A percentile compares a stretch with the other conserved stretches of the same genome.
These are phyloP conservation scores for Phyllosticta citriasiana DNA, from an alignment of 2,329 filamentous ascomycete species.

Conservation along the genomic window DNA sequence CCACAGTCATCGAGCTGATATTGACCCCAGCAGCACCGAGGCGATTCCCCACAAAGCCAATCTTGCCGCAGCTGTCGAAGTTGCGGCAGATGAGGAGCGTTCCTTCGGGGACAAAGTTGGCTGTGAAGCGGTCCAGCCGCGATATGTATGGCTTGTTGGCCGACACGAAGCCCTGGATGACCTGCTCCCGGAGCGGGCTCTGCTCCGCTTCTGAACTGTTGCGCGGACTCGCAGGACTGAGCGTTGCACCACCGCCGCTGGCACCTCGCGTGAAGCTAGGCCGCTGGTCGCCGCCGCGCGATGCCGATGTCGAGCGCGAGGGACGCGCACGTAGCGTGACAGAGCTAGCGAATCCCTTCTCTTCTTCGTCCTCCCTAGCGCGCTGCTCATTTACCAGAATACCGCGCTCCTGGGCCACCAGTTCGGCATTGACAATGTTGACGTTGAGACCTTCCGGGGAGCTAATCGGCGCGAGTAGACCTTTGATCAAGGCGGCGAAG, in stretches of 20 bases:
- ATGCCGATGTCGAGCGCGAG: conserved; percentile 22
- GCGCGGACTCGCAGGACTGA: conserved; percentile 1
- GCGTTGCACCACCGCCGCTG: conserved; percentile 6
- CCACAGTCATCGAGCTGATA: conserved; percentile 71
- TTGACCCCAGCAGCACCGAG: conserved; percentile 64
- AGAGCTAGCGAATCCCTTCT: conserved; percentile 56
- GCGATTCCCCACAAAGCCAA: conserved; percentile 64
- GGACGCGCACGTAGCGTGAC: conserved; percentile 56
- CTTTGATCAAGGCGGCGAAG: conserved; percentile 70
- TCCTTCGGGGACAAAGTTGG: conserved; percentile 63
- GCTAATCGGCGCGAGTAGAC: conserved; percentile 55
- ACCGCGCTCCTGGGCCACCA: conserved; percentile 67
- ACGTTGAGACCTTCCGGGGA: conserved; percentile 58
- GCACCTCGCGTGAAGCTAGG: conserved; percentile 15
- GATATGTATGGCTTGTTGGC: conserved; percentile 59
- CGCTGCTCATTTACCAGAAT: conserved; percentile 68
- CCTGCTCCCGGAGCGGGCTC: conserved; percentile 34
- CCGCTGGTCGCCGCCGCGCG: background rate
- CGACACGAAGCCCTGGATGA: conserved; percentile 57
- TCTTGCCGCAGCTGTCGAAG: conserved; percentile 73
- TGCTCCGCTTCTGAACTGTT: conserved; percentile 12
- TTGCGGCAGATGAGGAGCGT: conserved; percentile 71
- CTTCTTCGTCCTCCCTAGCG: conserved; percentile 48
- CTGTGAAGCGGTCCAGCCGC: conserved; percentile 62
- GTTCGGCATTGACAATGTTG: conserved; percentile 72